Evolutionary conservation across 192 early-diverging fungal genomes (phyloP), one percentile per base, ranked within the genome.

Genomic region (Tieghemiomyces parasiticus): DNA sequence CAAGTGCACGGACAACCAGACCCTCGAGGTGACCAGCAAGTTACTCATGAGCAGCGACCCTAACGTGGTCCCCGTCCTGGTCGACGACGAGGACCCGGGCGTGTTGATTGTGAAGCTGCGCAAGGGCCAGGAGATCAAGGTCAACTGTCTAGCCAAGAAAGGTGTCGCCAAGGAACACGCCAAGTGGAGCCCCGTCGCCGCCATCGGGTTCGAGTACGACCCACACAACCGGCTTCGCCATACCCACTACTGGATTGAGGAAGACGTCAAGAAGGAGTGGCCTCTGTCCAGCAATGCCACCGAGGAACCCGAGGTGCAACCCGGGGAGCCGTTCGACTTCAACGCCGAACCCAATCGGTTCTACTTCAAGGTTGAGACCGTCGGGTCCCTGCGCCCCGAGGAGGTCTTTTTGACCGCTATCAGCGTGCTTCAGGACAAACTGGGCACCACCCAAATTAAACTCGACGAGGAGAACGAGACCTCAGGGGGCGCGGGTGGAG

Each of bases 91-190:
- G 24, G 84, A 86, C 59, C 63, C 67, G 24, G 92, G 92, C 24
- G 82, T 95, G 33, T 72, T 93, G 35, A 80, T 98, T 65, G 78
- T 83, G 19, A 91, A 93, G 68, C 76, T 98, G 72, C 77, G 89
- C 38, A 87, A 88, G 66, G 95, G 95, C 46, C 91, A 97, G 72
- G 89, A 94, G 66, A 59, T 98, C 46, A 86, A 86, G 38, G 64
- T 98, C 34, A 82, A 87, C 52, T 93, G 91, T 60, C 82, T 95
- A 38, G 95, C 93, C 12, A 94, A 93, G 63, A 98, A 96, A 77
- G 95, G 95, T 14, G 92, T 90, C 26, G 91, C 87, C 30, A 98
- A 98, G 70, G 93, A 96, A 62, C 93, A 96, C 66, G 91, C 95
- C 28, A 98, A 98, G 64, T 98, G 95, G 95, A 84, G 83, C 50